Conservation (phyloP, 148 eudicot genomes). For the Polygonum maritimum region DNA sequence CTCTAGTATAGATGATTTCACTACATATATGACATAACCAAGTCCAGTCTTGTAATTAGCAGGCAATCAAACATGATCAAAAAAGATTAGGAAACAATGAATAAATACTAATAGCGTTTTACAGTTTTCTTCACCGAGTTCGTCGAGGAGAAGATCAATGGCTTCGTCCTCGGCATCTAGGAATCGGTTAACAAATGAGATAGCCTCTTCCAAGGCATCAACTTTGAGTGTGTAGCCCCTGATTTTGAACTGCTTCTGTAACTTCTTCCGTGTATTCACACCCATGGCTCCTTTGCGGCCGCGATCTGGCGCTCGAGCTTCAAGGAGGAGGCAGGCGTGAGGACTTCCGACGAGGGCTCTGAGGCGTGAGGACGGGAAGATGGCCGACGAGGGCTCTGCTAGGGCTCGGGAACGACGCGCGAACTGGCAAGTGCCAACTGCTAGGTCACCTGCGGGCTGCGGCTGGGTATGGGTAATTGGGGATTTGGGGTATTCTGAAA, state of each 20-base stretch:
- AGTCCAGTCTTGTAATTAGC: not conserved
- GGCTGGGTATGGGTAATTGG: too few species aligned
- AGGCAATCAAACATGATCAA: not conserved
- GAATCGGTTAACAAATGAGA: constrained; percentile 36
- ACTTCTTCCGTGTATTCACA: constrained; percentile 13
- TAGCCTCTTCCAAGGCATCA: constrained; percentile 56
- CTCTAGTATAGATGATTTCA: constrained; percentile 79
- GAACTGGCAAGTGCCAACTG: too few species aligned
- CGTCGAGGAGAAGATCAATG: constrained; percentile 67
- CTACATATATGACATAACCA: constrained; percentile 24
- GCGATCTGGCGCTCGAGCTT: too few species aligned
- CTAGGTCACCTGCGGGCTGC: too few species aligned
- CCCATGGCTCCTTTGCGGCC: constrained; percentile 5
- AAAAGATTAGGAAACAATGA: not conserved
- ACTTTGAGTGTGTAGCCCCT: constrained; percentile 63
- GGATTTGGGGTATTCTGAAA: too few species aligned
- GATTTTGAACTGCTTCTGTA: constrained; percentile 50
- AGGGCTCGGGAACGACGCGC: too few species aligned
- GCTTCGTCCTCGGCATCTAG: constrained; percentile 56
- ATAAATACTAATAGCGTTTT: not conserved
- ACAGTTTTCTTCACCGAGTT: constrained; percentile 53
- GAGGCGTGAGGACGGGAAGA: too few species aligned
- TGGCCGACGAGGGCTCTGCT: too few species aligned
- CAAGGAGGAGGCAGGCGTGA: too few species aligned
- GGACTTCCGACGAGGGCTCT: too few species aligned